Percentiles rank a stretch among this genome's conserved stretches.
phyloP scores from a whole-genome alignment of 2,329 filamentous ascomycete genomes.

The Aspergillus bombycis region DNA sequence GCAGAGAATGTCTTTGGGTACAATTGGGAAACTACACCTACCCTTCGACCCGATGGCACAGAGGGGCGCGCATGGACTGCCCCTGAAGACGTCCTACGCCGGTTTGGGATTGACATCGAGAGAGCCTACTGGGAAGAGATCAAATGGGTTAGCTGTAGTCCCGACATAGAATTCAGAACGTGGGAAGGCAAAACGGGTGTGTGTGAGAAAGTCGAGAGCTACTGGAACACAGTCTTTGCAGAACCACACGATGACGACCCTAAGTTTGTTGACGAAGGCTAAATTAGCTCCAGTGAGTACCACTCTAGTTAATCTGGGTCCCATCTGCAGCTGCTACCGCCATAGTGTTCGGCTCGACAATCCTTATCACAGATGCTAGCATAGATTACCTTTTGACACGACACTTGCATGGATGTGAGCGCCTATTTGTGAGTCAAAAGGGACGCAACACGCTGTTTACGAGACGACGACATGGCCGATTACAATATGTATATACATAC shows the following conservation, averaged over 20 bases:
- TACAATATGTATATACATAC: slow-evolving; percentile 7
- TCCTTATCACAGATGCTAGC: background rate
- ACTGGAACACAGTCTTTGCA: slow-evolving; percentile 41
- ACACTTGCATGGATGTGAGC: background rate
- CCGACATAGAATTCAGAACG: slow-evolving; percentile 37
- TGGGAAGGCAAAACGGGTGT: slow-evolving; percentile 38
- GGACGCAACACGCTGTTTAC: slow-evolving; percentile 10
- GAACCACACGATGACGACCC: slow-evolving; percentile 37
- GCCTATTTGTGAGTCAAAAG: background rate
- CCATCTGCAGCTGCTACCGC: background rate
- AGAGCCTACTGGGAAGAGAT: slow-evolving; percentile 46
- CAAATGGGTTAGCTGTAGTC: slow-evolving; percentile 43
- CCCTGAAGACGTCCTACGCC: slow-evolving; percentile 34
- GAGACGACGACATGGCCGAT: slow-evolving; percentile 11
- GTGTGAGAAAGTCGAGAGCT: slow-evolving; percentile 35
- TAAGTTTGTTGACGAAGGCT: slow-evolving; percentile 31
- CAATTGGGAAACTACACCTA: slow-evolving; percentile 42
- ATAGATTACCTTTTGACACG: background rate
- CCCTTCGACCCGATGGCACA: slow-evolving; percentile 37
- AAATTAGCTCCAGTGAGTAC: slow-evolving; percentile 8
- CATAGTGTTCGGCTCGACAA: background rate
- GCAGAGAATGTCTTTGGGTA: slow-evolving; percentile 42
- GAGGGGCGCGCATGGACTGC: slow-evolving; percentile 43
- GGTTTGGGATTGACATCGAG: slow-evolving; percentile 46
- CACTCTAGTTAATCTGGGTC: background rate